phyloP scores from a whole-genome alignment of 2,329 filamentous ascomycete species.

The Didymella pomorum region DNA sequence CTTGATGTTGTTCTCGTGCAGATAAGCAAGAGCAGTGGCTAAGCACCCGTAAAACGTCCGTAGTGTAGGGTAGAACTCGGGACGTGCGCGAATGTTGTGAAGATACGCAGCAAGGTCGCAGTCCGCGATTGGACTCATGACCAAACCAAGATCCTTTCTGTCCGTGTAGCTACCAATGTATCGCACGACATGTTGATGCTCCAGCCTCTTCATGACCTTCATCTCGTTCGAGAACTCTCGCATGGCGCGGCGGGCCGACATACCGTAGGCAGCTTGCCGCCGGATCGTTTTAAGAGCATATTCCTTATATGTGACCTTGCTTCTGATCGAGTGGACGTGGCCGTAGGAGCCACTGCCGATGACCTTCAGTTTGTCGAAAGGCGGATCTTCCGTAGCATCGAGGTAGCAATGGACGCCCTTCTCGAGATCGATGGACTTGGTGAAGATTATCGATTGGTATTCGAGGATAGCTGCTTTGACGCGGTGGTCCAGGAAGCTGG shows the following conservation, averaged over 20 bases:
- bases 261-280: slow-evolving; percentile 24
- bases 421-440: too few relatives aligned
- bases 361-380: not conserved
- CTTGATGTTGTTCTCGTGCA: slow-evolving; percentile 23
- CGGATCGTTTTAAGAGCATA: slow-evolving; percentile 45
- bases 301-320: slow-evolving; percentile 32
- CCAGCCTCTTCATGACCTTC: slow-evolving; percentile 33
- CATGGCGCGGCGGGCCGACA: slow-evolving; percentile 22
- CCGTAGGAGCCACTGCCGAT: slow-evolving; percentile 38
- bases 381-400: not conserved
- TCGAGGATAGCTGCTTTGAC: too few relatives aligned
- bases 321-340: slow-evolving; percentile 36
- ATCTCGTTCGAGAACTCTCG: slow-evolving; percentile 36
- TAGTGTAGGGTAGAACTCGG: not conserved
- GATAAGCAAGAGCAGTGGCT: slow-evolving; percentile 21
- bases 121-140: slow-evolving; percentile 17
- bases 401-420: too few relatives aligned
- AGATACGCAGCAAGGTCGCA: slow-evolving; percentile 21
- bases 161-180: not conserved
- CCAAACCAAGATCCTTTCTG: not conserved
- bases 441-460: too few relatives aligned
- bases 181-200: slow-evolving; percentile 19
- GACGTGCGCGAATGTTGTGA: not conserved
- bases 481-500: too few relatives aligned
- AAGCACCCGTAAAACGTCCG: slow-evolving; percentile 29